Conservation (phyloP, 1,284 basidiomycete genomes). For the Ceratobasidium sp. region DNA sequence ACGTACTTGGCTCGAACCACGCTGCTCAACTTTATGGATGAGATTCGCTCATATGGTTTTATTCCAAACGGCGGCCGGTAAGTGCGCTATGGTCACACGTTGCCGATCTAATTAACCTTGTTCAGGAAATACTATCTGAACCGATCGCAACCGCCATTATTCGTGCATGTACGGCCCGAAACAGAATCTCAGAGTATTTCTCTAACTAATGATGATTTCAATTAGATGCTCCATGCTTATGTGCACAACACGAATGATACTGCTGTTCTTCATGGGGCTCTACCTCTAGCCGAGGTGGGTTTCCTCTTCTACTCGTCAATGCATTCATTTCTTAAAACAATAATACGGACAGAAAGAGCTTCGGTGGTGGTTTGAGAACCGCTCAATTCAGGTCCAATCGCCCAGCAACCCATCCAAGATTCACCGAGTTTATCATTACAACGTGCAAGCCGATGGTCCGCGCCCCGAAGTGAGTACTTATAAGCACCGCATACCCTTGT, state of each 20-base stretch:
- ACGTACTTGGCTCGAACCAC: slow-evolving; percentile 76
- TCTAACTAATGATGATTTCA: background rate
- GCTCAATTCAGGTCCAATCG: slow-evolving; percentile 74
- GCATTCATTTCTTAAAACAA: background rate
- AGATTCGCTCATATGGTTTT: slow-evolving; percentile 81
- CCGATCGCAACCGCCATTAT: slow-evolving; percentile 89
- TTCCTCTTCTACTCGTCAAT: background rate
- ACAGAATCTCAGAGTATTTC: background rate
- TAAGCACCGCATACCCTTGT: background rate
- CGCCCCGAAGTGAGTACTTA: slow-evolving; percentile 72
- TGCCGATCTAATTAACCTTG: background rate
- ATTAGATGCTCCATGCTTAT: slow-evolving; percentile 71
- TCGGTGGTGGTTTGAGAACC: slow-evolving; percentile 82
- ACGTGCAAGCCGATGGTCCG: slow-evolving; percentile 81
- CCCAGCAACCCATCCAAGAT: slow-evolving; percentile 69
- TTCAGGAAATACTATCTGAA: slow-evolving; percentile 75
- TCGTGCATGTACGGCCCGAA: slow-evolving; percentile 66
- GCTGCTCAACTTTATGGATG: slow-evolving; percentile 92
- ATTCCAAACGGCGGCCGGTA: slow-evolving; percentile 88
- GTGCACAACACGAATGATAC: slow-evolving; percentile 66
- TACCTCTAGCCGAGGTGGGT: slow-evolving; percentile 64
- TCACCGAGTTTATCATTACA: slow-evolving; percentile 73
- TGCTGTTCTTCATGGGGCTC: slow-evolving; percentile 64
- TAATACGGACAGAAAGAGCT: slow-evolving; percentile 61
- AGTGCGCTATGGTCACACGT: background rate